Conservation (phyloP, 352 stramenopile genomes). For the Globisporangium rhizosaccharum region DNA sequence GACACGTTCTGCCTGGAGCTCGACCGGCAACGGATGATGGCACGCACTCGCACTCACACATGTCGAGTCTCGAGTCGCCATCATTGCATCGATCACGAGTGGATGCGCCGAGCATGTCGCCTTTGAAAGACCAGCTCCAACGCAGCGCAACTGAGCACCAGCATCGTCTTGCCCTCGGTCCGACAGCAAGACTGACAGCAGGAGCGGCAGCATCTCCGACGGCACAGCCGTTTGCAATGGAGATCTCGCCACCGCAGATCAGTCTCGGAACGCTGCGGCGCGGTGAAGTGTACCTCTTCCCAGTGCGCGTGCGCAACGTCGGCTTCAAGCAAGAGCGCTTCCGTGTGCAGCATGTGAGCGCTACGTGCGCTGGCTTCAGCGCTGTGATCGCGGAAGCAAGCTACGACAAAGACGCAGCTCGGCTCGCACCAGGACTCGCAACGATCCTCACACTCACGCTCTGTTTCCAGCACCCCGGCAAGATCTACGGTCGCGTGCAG, state of each 20-base stretch:
- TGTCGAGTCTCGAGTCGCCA: neutral
- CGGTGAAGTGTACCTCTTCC: slow-evolving; percentile 63
- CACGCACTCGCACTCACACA: neutral
- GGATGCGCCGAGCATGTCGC: neutral
- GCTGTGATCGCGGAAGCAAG: slow-evolving; percentile 42
- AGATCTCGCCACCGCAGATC: slow-evolving; percentile 45
- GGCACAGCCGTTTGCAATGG: slow-evolving; percentile 44
- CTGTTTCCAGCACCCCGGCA: slow-evolving; percentile 50
- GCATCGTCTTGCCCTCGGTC: neutral
- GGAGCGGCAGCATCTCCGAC: slow-evolving; percentile 11
- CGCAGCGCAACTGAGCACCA: neutral
- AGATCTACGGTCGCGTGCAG: slow-evolving; percentile 30
- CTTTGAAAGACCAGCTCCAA: neutral
- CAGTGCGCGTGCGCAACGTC: slow-evolving; percentile 61
- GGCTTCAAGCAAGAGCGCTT: slow-evolving; percentile 63
- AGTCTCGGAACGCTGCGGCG: slow-evolving; percentile 27
- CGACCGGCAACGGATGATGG: slow-evolving; percentile 7
- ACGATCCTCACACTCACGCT: slow-evolving; percentile 56
- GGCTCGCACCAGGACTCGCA: slow-evolving; percentile 49
- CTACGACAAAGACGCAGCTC: slow-evolving; percentile 55
- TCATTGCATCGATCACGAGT: too few species aligned
- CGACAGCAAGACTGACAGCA: neutral
- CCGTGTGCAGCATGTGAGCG: slow-evolving; percentile 42
- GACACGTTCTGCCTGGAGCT: neutral
- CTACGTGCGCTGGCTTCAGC: slow-evolving; percentile 29